A percentile compares a stretch with the other conserved stretches of the same genome.
Evolutionary conservation across 768 basidiomycete genomes (phyloP).

Genomic region (Auriscalpium microsporum): DNA sequence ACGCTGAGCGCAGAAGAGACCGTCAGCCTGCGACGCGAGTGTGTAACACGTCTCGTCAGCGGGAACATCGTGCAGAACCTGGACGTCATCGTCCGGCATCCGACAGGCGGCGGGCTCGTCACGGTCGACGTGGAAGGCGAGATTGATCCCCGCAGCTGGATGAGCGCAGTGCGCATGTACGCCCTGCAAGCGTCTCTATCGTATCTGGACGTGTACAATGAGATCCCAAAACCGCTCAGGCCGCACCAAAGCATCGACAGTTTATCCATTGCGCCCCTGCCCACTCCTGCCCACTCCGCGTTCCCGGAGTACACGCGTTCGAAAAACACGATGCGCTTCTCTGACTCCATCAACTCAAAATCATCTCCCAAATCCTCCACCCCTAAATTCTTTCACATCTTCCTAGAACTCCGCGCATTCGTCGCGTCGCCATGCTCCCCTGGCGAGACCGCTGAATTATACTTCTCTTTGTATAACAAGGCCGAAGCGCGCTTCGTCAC

Average conservation of each 20-base stretch:
- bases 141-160: conserved; percentile 73
- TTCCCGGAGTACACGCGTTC: conserved; percentile 52
- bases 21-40: conserved; percentile 69
- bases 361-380: conserved; percentile 31
- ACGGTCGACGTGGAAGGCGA: conserved; percentile 86
- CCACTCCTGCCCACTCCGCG: conserved; percentile 60
- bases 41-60: conserved; percentile 77
- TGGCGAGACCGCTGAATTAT: conserved; percentile 89
- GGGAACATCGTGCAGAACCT: conserved; percentile 89
- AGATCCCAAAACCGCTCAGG: conserved; percentile 28
- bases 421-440: conserved; percentile 85
- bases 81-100: conserved; percentile 95
- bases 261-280: conserved; percentile 38
- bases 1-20: conserved; percentile 86
- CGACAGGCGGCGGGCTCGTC: conserved; percentile 82
- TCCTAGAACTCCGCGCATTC: conserved; percentile 85
- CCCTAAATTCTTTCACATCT: conserved; percentile 82
- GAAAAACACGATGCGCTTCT: conserved; percentile 24
- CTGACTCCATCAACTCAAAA: conserved; percentile 26
- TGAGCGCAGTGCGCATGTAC: conserved; percentile 86
- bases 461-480: conserved; percentile 88
- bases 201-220: conserved; percentile 45
- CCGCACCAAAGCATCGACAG: conserved; percentile 35
- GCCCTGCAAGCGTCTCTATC: conserved; percentile 81
- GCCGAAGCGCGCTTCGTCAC: conserved; percentile 80